Evolutionary conservation across 345 rosid species (phyloP), one percentile per base, ranked within the genome.

Genomic region (Eucalyptus leucophloia): DNA sequence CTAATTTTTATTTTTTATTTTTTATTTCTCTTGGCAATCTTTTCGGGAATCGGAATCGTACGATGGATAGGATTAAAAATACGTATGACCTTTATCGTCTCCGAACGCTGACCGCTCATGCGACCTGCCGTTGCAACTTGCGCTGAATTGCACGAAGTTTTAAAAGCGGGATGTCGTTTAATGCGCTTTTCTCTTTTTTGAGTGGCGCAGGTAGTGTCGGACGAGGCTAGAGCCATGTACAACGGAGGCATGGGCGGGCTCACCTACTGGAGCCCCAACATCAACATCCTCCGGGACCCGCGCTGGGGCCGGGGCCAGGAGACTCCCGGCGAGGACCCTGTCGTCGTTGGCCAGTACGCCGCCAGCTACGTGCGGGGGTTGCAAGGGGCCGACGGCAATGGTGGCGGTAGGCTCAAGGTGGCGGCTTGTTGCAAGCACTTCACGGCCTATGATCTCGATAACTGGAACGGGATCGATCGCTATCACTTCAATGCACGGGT

Each of bases 241-340:
- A 94, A 95, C 80, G 93, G 96, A 5, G 96, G 97, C 34, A 45
- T 88, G 91, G 96, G 69, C 69, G 97, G 97, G 92, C 95, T 97
- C 60, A 94, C 98, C 4, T 95, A 91, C 86, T 95, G 97, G 99
- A 96, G 97, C 91, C 99, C 98, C 47, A 95, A 95, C 87, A 95
- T 96, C 9, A 96, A 96, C 90, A 93, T 97, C 49, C 93, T 96
- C 28, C 87, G 99, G 88, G 99, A 97, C 92, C 99, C 99, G 6
- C 93, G 98, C 24, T 97, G 98, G 99, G 99, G 98, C 67, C 95
- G 98, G 14, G 97, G 97, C 16, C 99, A 96, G 91, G 99, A 96
- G 92, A 97, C 98, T 23, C 97, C 97, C 89, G 99, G 99, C 47
- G 99, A 97, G 92, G 99, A 96, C 51, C 99, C 99, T 0, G 91